A percentile compares a stretch with the other conserved stretches of the same genome.
Conservation (phyloP, 257 asterid genomes). For the Fraxinus americana region DNA sequence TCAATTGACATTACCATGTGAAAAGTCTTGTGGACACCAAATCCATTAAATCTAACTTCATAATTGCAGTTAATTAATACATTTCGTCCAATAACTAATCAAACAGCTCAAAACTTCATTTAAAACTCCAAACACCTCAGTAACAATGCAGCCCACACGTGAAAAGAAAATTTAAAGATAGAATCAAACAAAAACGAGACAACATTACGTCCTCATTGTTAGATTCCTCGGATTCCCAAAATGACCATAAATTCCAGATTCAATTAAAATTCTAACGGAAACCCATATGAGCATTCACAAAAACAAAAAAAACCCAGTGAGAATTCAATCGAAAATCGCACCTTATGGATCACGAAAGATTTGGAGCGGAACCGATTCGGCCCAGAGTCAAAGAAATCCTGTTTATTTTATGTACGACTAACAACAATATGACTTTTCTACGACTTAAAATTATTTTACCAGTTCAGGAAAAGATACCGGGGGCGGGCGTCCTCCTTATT, state of each 20-base stretch:
- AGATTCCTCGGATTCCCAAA: slow-evolving; percentile 7
- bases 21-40: too few species aligned
- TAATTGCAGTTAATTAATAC: too few species aligned
- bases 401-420: background rate
- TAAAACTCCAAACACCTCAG: too few species aligned
- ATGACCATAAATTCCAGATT: slow-evolving; percentile 16
- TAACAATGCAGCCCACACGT: background rate
- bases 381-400: slow-evolving; percentile 24
- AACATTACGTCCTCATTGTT: slow-evolving; percentile 30
- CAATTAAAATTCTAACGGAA: slow-evolving; percentile 20
- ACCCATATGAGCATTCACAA: slow-evolving; percentile 9
- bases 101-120: too few species aligned
- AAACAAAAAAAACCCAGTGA: slow-evolving; percentile 9
- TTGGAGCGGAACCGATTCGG: slow-evolving; percentile 26
- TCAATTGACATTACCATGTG: too few species aligned
- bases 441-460: too few species aligned
- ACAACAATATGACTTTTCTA: too few species aligned
- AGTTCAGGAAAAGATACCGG: too few species aligned
- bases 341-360: slow-evolving; percentile 30
- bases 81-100: too few species aligned
- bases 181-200: slow-evolving; percentile 17
- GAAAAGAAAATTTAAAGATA: slow-evolving; percentile 14
- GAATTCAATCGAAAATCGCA: slow-evolving; percentile 13
- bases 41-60: too few species aligned
- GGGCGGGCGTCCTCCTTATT: too few species aligned